phyloP scores from a whole-genome alignment of 2,329 filamentous ascomycete genomes.

The Microdochium bolleyi region DNA sequence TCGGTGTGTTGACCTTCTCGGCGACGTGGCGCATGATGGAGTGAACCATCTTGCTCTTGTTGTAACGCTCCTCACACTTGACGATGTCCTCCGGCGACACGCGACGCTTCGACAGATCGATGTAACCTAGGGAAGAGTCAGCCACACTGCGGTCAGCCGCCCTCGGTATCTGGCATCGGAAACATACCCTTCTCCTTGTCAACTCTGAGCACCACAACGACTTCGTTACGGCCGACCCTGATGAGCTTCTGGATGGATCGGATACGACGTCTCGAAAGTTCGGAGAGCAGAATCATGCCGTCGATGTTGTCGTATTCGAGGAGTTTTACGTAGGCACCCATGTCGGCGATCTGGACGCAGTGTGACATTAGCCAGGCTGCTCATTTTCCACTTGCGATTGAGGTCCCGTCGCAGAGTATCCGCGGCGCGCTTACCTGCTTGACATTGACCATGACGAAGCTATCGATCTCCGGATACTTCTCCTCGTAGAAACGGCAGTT shows the following conservation, averaged over 20 bases:
- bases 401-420: not conserved
- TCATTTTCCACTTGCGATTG: not conserved
- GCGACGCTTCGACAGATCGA: conserved; percentile 96
- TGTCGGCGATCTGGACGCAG: conserved; percentile 79
- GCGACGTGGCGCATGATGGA: conserved; percentile 98
- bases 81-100: conserved; percentile 96
- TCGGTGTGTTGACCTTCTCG: conserved; percentile 91
- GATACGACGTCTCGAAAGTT: conserved; percentile 96
- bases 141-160: conserved; percentile 1
- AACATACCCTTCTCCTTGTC: conserved; percentile 91
- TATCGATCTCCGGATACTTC: conserved; percentile 97
- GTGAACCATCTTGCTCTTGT: conserved; percentile 99
- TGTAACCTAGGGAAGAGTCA: conserved; percentile 59
- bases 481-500: conserved; percentile 98
- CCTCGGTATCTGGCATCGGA: not conserved
- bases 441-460: conserved; percentile 99
- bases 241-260: conserved; percentile 98
- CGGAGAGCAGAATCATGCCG: conserved; percentile 98
- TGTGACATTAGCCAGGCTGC: not conserved
- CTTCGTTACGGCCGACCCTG: conserved; percentile 93
- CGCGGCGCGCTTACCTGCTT: conserved; percentile 63
- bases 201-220: conserved; percentile 95
- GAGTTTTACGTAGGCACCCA: conserved; percentile 99
- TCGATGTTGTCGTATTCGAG: conserved; percentile 99
- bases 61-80: conserved; percentile 98